phyloP scores from a whole-genome alignment of 2,329 filamentous ascomycete species.

The Venturia oleaginea region DNA sequence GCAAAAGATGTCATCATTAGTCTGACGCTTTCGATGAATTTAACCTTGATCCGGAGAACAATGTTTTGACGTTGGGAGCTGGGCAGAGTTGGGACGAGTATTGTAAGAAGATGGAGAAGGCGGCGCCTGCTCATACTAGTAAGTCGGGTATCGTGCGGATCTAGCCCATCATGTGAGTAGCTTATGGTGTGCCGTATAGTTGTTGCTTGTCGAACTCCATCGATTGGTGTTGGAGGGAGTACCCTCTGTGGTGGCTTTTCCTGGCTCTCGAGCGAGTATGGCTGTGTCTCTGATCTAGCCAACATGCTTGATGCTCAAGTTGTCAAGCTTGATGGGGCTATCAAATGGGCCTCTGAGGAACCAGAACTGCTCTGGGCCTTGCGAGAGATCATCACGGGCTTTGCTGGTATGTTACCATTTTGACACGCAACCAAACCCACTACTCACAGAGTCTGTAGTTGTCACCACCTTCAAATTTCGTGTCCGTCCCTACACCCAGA shows the following conservation, averaged over 20 bases:
- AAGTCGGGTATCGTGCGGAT: not conserved
- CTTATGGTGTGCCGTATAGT: conserved; percentile 22
- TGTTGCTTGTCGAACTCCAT: conserved; percentile 24
- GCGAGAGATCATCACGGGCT: conserved; percentile 31
- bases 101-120: conserved; percentile 27
- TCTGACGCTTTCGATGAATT: conserved; percentile 31
- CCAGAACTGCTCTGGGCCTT: conserved; percentile 35
- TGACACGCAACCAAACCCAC: not conserved
- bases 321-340: conserved; percentile 28
- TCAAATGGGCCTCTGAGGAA: conserved; percentile 31
- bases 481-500: conserved; percentile 21
- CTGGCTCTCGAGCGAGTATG: conserved; percentile 32
- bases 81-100: conserved; percentile 31
- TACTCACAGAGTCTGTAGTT: conserved; percentile 15
- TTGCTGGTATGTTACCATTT: conserved; percentile 19
- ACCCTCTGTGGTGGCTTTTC: conserved; percentile 30
- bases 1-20: conserved; percentile 30
- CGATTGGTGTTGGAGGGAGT: conserved; percentile 32
- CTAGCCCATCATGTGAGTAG: not conserved
- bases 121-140: conserved; percentile 27
- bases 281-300: conserved; percentile 30
- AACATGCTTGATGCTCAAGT: conserved; percentile 34
- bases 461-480: conserved; percentile 22
- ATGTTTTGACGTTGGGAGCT: conserved; percentile 27
- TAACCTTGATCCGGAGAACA: conserved; percentile 23